phyloP scores from a whole-genome alignment of 495 filamentous ascomycete species.

The Aspergillus nanangensis region DNA sequence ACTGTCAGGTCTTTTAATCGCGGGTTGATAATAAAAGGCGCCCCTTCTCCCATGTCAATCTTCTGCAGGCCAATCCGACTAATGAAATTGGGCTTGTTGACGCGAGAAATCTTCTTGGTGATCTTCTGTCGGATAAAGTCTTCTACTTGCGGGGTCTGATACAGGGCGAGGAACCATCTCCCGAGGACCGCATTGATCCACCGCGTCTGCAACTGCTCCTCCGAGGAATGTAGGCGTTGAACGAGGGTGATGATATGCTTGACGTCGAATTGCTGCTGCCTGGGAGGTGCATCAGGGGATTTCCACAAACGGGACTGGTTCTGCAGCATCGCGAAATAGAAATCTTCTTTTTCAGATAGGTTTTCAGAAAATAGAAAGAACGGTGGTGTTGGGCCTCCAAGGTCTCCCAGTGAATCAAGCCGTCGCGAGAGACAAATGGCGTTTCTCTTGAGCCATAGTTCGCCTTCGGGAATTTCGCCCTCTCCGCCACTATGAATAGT shows the following conservation, averaged over 20 bases:
- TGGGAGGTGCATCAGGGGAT: constrained; percentile 55
- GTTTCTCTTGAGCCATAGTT: constrained; percentile 93
- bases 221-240: constrained; percentile 83
- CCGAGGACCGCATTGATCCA: constrained; percentile 94
- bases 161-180: constrained; percentile 78
- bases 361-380: constrained; percentile 95
- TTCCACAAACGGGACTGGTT: constrained; percentile 69
- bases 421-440: constrained; percentile 80
- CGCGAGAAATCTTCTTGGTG: constrained; percentile 91
- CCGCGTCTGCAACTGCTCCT: constrained; percentile 85
- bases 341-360: constrained; percentile 93
- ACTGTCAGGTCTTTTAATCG: constrained; percentile 84
- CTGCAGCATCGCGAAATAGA: constrained; percentile 87
- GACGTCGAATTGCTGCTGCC: constrained; percentile 72
- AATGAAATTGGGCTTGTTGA: constrained; percentile 87
- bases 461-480: constrained; percentile 78
- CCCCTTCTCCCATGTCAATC: constrained; percentile 81
- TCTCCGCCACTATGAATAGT: constrained; percentile 76
- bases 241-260: constrained; percentile 83
- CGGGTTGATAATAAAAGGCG: constrained; percentile 86
- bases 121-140: constrained; percentile 78
- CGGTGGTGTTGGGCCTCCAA: constrained; percentile 61
- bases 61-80: constrained; percentile 72
- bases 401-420: constrained; percentile 54
- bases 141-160: constrained; percentile 79